Conservation (phyloP, 768 basidiomycete genomes). For the Piloderma croceum region DNA sequence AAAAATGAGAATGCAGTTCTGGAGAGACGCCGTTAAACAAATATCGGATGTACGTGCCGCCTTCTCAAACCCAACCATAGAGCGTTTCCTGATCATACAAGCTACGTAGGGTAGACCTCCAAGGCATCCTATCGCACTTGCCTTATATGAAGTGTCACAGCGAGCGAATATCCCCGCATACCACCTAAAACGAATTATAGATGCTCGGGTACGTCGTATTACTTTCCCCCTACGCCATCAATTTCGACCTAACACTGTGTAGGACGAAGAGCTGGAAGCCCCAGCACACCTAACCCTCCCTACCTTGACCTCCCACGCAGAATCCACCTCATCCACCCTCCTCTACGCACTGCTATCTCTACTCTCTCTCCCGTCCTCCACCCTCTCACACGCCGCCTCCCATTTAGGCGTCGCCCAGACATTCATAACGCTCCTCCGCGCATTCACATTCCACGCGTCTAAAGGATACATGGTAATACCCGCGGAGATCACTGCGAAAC, state of each 20-base stretch:
- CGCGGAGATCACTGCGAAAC: constrained; percentile 73
- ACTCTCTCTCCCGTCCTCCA: constrained; percentile 48
- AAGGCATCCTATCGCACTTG: constrained; percentile 75
- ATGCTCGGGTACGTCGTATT: constrained; percentile 62
- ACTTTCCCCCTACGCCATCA: constrained; percentile 4
- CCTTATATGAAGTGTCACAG: constrained; percentile 53
- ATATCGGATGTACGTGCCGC: constrained; percentile 57
- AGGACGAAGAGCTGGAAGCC: constrained; percentile 65
- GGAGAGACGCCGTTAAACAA: constrained; percentile 72
- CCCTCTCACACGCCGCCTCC: constrained; percentile 70
- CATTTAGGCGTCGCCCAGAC: constrained; percentile 77
- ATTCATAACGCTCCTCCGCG: constrained; percentile 65
- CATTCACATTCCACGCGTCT: constrained; percentile 70
- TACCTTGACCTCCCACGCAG: constrained; percentile 66
- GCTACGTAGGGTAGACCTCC: constrained; percentile 62
- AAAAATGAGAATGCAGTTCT: constrained; percentile 84
- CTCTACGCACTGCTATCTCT: constrained; percentile 73
- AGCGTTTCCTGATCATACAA: constrained; percentile 7
- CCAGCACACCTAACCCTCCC: constrained; percentile 63
- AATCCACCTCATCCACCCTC: constrained; percentile 74
- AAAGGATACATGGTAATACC: constrained; percentile 72
- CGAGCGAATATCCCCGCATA: constrained; percentile 54
- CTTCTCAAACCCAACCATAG: neutral
- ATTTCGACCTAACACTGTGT: constrained; percentile 17
- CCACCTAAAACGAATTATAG: constrained; percentile 77